Evolutionary conservation across 169 alveolate species (phyloP).

Genomic region (Plasmodium yoelii): DNA sequence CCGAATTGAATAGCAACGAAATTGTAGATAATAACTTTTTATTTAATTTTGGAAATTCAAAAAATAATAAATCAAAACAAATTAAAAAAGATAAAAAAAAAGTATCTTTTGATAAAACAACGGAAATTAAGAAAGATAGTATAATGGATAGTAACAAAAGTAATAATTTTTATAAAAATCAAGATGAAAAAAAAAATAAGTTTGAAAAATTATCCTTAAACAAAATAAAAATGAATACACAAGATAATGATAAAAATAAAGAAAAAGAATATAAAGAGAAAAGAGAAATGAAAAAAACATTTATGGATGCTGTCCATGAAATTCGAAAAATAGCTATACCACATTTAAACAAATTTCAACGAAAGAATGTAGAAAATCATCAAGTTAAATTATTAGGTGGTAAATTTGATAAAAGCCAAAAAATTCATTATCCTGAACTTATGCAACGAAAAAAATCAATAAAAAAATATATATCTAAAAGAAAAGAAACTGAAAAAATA

Average conservation of each 20-base stretch:
- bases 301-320: constrained; percentile 67
- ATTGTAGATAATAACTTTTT: neutral
- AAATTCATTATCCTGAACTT: constrained; percentile 84
- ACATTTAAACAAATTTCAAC: constrained; percentile 47
- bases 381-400: constrained; percentile 61
- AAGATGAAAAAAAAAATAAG: neutral
- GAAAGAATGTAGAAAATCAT: constrained; percentile 64
- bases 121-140: neutral
- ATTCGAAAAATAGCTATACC: constrained; percentile 44
- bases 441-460: constrained; percentile 79
- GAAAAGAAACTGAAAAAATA: constrained; percentile 77
- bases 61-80: neutral
- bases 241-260: too few relatives aligned
- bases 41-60: neutral
- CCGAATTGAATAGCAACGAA: neutral
- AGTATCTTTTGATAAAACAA: neutral
- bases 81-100: neutral
- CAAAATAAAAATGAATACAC: neutral
- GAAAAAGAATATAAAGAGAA: constrained; percentile 32
- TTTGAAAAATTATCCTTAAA: neutral
- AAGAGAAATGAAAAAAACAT: constrained; percentile 17
- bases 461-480: constrained; percentile 77
- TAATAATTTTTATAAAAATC: neutral
- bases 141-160: neutral
- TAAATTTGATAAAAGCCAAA: constrained; percentile 67